phyloP scores from a whole-genome alignment of 805 yeast genomes.

The Yarrowia sp. region DNA sequence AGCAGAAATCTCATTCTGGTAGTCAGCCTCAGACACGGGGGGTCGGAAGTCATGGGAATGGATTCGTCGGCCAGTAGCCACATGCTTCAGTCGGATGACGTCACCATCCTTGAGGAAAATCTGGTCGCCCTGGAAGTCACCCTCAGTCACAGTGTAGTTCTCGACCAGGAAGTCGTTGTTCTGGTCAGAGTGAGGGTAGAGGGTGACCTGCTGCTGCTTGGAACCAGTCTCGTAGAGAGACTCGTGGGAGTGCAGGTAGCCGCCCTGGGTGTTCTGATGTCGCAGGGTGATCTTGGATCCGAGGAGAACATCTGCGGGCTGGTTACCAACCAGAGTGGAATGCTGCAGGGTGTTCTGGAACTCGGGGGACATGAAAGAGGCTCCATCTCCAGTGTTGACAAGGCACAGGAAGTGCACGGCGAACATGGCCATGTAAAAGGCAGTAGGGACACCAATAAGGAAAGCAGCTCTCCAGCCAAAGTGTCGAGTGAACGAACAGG shows the following conservation, averaged over 20 bases:
- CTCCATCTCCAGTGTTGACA: slow-evolving; percentile 53
- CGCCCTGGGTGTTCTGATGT: slow-evolving; percentile 65
- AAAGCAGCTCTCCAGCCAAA: slow-evolving; percentile 42
- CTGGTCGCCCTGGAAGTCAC: slow-evolving; percentile 55
- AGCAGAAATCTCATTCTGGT: slow-evolving; percentile 77
- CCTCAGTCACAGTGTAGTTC: slow-evolving; percentile 77
- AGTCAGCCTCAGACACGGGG: slow-evolving; percentile 87
- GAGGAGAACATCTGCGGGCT: slow-evolving; percentile 64
- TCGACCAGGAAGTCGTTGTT: slow-evolving; percentile 69
- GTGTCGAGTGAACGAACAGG: slow-evolving; percentile 42
- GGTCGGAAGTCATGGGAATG: slow-evolving; percentile 75
- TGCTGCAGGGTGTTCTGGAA: slow-evolving; percentile 60
- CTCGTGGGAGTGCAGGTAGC: slow-evolving; percentile 69
- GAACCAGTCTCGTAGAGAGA: slow-evolving; percentile 53
- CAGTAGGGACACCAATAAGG: slow-evolving; percentile 52
- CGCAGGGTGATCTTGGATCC: slow-evolving; percentile 73
- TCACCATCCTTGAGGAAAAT: slow-evolving; percentile 56
- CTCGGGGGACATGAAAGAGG: slow-evolving; percentile 59
- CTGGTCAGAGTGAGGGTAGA: slow-evolving; percentile 51
- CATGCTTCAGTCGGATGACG: slow-evolving; percentile 65
- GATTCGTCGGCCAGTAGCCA: slow-evolving; percentile 60
- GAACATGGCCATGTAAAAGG: slow-evolving; percentile 56
- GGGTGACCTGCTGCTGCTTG: slow-evolving; percentile 63
- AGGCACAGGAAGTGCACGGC: slow-evolving; percentile 52
- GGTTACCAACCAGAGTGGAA: slow-evolving; percentile 39